Evolutionary conservation across 108 stramenopile species (phyloP), one percentile per base, ranked within the genome.

Genomic region (Cyclotella kingstonii): DNA sequence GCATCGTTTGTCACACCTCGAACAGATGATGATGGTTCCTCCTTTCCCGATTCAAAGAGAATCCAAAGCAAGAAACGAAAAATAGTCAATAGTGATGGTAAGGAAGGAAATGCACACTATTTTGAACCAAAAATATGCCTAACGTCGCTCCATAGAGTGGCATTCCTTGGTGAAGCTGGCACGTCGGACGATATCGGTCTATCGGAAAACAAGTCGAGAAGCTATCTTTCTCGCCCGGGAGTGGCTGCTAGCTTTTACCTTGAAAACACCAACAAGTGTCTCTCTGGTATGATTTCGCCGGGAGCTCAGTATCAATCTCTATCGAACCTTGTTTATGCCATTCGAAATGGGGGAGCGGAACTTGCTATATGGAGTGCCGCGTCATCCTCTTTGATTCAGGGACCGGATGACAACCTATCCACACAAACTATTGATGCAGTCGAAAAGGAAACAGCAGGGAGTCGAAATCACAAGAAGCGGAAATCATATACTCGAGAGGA

Each of bases 311-410:
- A 62, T 26, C 60, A 74, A n/a, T 60, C 73, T 9, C 29, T 54
- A 27, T 65, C 65, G 7, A 66, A 74, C 43, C 33, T 74, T 38
- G 52, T 66, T 2, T 74, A 74, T 46, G 73, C 73, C 3, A 65
- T 74, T 40, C 59, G 73, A 33, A 74, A 74, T 40, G 65, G 65
- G 31, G 60, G 73, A 23, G 38, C 69, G 10, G 73, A 74, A 25
- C 23, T 74, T 39, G 73, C 65, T 11, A 60, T 74, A 28, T 74
- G 73, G 73, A 55, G 59, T 60, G 73, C 73, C 54, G 65, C 54
- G 14, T 65, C 73, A 30, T 74, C 73, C 5, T 74, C 73, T 40
- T 42, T 54, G 15, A 51, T 74, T 21, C 59, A 65, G 27, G 73
- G 73, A 11, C 73, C 73, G 5, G 72, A 73, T 60, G 35, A 53